Base-by-base conservation (phyloP, 2,329 filamentous ascomycete genomes). In the Trichoderma atroviride region DNA sequence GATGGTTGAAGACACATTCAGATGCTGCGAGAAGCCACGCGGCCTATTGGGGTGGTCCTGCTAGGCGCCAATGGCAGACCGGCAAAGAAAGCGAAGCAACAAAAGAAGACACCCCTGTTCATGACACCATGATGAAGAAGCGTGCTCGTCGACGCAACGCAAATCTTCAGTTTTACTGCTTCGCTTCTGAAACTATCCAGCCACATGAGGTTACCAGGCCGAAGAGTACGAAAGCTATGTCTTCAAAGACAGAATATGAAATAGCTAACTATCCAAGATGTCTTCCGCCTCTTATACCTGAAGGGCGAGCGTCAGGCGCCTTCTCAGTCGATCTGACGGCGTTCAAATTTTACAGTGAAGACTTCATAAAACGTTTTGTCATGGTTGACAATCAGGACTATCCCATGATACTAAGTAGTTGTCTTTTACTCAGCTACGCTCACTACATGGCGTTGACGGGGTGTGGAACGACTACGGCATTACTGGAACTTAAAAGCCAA, bases 1-100 rank as follows among this genome's bases (percentile, higher is more conserved):
- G 59, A 62, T 62, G 59, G 59, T 24, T 62, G 29, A 62, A 62
- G 29, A 62, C 59, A 27, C 59, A 62, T 62, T 62, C 59, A 33
- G 59, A 62, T 24, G 59, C 59, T 33, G 47, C 59, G 47, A 62
- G 59, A 52, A 62, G 59, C 16, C 59, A 62, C 19, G 59, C 59
- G 14, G 59, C 59, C 9, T 62, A 62, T 19, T 62, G 59, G 59
- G 47, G 59, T 52, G 59, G 59, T 19, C 59, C 59, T 62, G 59
- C 59, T 24, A 62, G 52, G n/a, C 59, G 40, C 50, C 59, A 47
- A 52, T 52, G 59, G 59, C 59, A 62, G 43, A 14, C 29, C n/a
- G 24, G 27, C 59, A 62, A 52, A 24, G 59, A 62, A 29, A 62
- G 29, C 40, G 50, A 52, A 31, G 22, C 22, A 35, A 52, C 35